A percentile compares a stretch with the other conserved stretches of the same genome.
phyloP scores from a whole-genome alignment of 352 stramenopile species.

The Phytophthora tentaculata region DNA sequence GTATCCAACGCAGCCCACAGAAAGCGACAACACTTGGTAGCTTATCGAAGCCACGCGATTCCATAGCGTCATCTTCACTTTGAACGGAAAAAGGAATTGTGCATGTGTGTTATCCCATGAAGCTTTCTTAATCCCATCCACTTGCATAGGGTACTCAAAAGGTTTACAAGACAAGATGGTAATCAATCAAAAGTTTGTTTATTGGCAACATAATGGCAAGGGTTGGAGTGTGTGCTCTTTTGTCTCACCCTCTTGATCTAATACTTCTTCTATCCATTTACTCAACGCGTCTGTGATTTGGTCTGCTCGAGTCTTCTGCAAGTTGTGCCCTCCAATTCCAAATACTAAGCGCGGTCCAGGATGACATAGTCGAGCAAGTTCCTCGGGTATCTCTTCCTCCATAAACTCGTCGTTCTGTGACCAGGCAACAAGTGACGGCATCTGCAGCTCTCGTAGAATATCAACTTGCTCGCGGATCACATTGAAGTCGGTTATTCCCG shows the following conservation, averaged over 20 bases:
- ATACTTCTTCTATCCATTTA: conserved; percentile 32
- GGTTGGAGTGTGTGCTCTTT: conserved; percentile 8
- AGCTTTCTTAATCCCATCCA: too few relatives aligned
- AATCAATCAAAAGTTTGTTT: conserved; percentile 3
- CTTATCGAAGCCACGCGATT: neutral
- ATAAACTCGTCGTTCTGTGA: conserved; percentile 59
- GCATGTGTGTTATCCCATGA: too few relatives aligned
- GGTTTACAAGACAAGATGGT: conserved; percentile 28
- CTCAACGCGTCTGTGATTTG: conserved; percentile 30
- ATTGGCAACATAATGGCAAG: conserved; percentile 10
- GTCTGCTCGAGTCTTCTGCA: conserved; percentile 63
- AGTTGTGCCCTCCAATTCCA: conserved; percentile 54
- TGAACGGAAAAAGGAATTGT: neutral
- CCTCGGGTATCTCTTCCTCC: conserved; percentile 43
- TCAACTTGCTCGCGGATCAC: conserved; percentile 42
- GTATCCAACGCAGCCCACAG: neutral
- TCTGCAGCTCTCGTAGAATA: conserved; percentile 8
- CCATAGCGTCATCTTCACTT: neutral
- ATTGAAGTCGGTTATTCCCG: conserved; percentile 53
- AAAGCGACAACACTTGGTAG: neutral
- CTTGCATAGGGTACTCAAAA: neutral
- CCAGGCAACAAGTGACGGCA: conserved; percentile 53
- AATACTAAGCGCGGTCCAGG: conserved; percentile 48
- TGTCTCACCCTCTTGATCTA: conserved; percentile 11
- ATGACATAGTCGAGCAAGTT: conserved; percentile 42